Base-by-base conservation (phyloP, 2,329 filamentous ascomycete species). In the Xylariaceae sp. region DNA sequence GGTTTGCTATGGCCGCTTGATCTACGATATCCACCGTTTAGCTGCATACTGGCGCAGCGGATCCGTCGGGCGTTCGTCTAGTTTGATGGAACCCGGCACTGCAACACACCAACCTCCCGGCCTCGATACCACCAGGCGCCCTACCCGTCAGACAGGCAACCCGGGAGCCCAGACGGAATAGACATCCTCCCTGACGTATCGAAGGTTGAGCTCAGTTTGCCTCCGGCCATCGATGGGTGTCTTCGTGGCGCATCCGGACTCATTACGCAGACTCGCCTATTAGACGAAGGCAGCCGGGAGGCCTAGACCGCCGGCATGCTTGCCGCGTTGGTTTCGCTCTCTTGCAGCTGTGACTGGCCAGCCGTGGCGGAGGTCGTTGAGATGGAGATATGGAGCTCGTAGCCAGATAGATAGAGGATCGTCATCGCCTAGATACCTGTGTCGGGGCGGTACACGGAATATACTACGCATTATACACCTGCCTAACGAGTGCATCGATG, bases 401-500 rank as follows among this genome's bases (percentile, higher is more conserved):
- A 37, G 48, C 40, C n/a, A 41, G 42, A 56, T 8, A 46, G 30
- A 40, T 16, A 49, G 26, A 49, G 53, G 40, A 39, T 40, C 47
- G 32, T 41, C 53, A 21, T 49, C 49, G 41, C 52, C 49, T 32
- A 49, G 45, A 44, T 45, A 21, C 22, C 51, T 55, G 30, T 46
- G 55, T 55, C 22, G 41, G 57, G 54, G 53, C 57, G 57, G 54
- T 57, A 59, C 54, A 50, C 51, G 52, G 12, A 54, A 59, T 54
- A 47, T 57, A 54, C 46, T 43, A 18, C 49, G 45, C 37, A 57
- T 22, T 51, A 39, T 53, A 55, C 57, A 59, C 57, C 57, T 59
- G 57, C 57, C 57, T 59, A 59, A 59, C 57, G 54, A 51, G 57
- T 59, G 57, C 55, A 55, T 48, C 49, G 47, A 19, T 59, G 49